phyloP scores from a whole-genome alignment of 331 rosid genomes.

The Quercus lobata region DNA sequence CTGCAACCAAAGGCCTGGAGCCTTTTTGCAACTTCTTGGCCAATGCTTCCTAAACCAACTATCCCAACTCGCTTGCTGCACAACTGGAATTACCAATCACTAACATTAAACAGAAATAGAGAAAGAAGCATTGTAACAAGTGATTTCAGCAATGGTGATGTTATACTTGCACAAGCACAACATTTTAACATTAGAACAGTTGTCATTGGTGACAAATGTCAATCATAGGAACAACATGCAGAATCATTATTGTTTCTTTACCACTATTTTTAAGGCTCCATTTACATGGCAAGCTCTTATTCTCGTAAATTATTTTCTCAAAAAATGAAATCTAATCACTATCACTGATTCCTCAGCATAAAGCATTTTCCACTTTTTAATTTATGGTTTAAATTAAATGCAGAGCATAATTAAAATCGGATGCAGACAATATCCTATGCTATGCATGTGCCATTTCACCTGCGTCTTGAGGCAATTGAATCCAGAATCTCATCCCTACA shows the following conservation, averaged over 20 bases:
- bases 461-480: no score
- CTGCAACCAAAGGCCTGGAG: slow-evolving; percentile 41
- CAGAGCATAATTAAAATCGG: background rate
- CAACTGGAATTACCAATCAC: slow-evolving; percentile 26
- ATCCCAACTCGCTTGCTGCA: slow-evolving; percentile 48
- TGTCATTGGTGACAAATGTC: no score
- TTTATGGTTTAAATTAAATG: background rate
- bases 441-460: background rate
- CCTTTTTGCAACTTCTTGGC: slow-evolving; percentile 45
- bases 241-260: no score
- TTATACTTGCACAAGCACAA: no score
- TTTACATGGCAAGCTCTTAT: background rate
- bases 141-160: no score
- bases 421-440: background rate
- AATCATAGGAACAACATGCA: no score
- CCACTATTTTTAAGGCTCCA: no score
- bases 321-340: background rate
- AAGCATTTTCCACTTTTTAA: background rate
- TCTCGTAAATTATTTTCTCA: background rate
- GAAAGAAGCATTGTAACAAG: no score
- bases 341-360: background rate
- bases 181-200: no score
- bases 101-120: background rate
- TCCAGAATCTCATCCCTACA: no score
- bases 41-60: slow-evolving; percentile 51